Base-by-base conservation (phyloP, 2,329 filamentous ascomycete genomes). In the Emericellopsis cladophorae region DNA sequence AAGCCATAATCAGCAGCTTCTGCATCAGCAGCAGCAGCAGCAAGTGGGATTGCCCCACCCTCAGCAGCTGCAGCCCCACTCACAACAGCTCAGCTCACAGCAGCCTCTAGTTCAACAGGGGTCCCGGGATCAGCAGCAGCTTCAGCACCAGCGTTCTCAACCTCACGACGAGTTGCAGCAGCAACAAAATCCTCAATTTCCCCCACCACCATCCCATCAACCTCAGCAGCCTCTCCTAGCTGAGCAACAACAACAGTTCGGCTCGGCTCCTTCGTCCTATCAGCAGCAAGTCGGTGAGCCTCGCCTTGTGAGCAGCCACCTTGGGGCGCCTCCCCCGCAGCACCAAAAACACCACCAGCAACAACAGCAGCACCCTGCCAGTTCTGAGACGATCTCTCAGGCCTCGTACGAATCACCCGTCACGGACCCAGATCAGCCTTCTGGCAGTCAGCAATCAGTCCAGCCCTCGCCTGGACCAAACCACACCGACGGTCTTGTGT, bases 351-450 rank as follows among this genome's bases (percentile, higher is more conserved):
- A 52, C 35, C 57, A 54, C 35, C 59, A 56, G 14, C 38, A 35
- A 36, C 43, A 42, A 31, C 36, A 26, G 36, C 39, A 40, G 21
- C 39, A 40, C 45, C 31, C 60, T 58, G 59, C 55, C 42, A 79
- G 76, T 51, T 60, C 73, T 23, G 76, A 81, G 55, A 77, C 75
- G 5, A 57, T 76, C 31, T 80, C 76, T 7, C 75, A 79, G 55
- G 54, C 76, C 48, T 81, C 77, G 53, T 68, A 73, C 64, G 77
- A 81, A 44, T 79, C 75, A 29, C 70, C 69, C 31, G 54, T 67
- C 15, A 61, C 64, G 34, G 74, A 77, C 46, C 61, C 62, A 32
- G 72, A 74, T 44, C 56, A 58, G 45, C 52, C 51, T 39, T 57
- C 62, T 45, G 53, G 58, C 46, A 62, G 61, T 47, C 50, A 62